These are phyloP conservation scores for Cercis canadensis DNA, from an alignment of 306 rosid species.

Conservation along the genomic window DNA sequence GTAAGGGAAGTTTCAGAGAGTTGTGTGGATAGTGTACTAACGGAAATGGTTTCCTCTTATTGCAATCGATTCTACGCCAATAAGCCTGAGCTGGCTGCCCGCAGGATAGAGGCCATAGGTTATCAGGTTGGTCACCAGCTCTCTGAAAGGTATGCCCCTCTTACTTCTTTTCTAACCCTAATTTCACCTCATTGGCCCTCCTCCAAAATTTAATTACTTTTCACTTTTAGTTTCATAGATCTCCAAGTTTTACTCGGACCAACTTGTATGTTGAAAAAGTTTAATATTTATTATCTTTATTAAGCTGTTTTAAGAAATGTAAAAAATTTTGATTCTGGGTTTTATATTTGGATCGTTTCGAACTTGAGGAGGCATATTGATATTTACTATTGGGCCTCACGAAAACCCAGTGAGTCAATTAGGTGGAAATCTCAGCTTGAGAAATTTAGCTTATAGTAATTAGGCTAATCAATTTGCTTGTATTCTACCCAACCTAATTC, in stretches of 20 bases:
- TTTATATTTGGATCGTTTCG: neutral
- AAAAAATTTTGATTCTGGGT: neutral
- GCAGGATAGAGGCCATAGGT: constrained; percentile 95
- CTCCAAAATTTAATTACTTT: neutral
- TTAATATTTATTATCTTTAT: neutral
- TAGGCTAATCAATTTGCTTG: too few relatives aligned
- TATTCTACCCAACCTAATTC: neutral
- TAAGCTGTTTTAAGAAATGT: constrained; percentile 22
- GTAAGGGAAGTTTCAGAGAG: constrained; percentile 92
- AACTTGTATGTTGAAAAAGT: neutral
- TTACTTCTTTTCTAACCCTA: neutral
- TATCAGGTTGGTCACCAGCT: constrained; percentile 99
- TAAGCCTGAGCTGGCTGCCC: constrained; percentile 95
- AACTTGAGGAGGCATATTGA: neutral
- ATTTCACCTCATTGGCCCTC: neutral
- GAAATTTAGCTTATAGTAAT: too few relatives aligned
- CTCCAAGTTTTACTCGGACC: constrained; percentile 1
- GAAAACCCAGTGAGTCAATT: neutral
- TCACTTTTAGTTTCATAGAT: constrained; percentile 25
- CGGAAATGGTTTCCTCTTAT: constrained; percentile 89
- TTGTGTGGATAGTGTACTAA: constrained; percentile 82
- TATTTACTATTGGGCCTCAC: neutral
- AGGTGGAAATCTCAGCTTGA: neutral
- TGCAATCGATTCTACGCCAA: constrained; percentile 86
- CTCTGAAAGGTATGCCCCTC: constrained; percentile 75